phyloP scores from a whole-genome alignment of 805 yeast species.

The Starmera pachycereana region DNA sequence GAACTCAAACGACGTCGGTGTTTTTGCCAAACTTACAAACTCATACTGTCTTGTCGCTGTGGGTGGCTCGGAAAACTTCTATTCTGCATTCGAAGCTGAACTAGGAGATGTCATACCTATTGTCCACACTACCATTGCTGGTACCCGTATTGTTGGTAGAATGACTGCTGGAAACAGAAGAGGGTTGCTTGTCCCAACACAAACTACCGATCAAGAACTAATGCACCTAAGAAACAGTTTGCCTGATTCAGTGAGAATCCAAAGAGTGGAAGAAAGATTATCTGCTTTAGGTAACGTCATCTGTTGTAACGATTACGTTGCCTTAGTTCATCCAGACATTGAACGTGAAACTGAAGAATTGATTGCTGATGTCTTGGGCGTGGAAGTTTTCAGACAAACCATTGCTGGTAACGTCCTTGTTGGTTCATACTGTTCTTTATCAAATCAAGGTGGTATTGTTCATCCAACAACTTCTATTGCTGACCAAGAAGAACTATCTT shows the following conservation, averaged over 20 bases:
- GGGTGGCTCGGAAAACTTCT: constrained; percentile 84
- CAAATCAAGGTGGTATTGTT: constrained; percentile 96
- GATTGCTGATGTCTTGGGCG: constrained; percentile 96
- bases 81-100: constrained; percentile 96
- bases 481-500: constrained; percentile 96
- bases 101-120: constrained; percentile 94
- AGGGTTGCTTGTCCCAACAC: constrained; percentile 93
- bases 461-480: constrained; percentile 97
- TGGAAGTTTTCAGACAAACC: constrained; percentile 97
- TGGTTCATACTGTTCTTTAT: constrained; percentile 89
- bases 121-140: constrained; percentile 95
- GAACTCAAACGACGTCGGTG: constrained; percentile 87
- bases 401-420: constrained; percentile 97
- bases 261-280: constrained; percentile 94
- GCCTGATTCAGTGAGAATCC: constrained; percentile 92
- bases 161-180: constrained; percentile 98
- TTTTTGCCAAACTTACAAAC: constrained; percentile 89
- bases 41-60: constrained; percentile 93
- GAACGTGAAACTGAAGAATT: constrained; percentile 99
- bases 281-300: constrained; percentile 97
- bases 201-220: constrained; percentile 96
- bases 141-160: constrained; percentile 95
- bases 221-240: constrained; percentile 94
- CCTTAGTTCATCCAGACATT: constrained; percentile 97
- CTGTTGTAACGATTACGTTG: constrained; percentile 98